Evolutionary conservation across 805 yeast species (phyloP).

Genomic region (Suhomyces prunicola): DNA sequence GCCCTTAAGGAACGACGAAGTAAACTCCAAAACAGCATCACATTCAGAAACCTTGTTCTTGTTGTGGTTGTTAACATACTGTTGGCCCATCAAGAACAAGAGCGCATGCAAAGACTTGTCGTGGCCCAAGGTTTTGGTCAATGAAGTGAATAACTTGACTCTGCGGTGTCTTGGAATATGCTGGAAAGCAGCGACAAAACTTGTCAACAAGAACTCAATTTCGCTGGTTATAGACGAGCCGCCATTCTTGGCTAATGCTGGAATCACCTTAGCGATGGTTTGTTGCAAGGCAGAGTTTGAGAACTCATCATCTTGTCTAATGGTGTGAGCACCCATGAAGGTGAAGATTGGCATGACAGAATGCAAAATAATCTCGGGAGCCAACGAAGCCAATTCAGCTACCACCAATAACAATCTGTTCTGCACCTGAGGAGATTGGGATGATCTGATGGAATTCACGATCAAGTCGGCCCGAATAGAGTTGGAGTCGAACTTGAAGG

Average conservation of each 20-base stretch:
- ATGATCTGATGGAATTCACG: conserved; percentile 85
- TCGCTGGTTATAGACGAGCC: conserved; percentile 49
- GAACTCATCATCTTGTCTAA: conserved; percentile 95
- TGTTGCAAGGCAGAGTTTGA: conserved; percentile 90
- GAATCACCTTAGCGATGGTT: conserved; percentile 84
- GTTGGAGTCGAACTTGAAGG: conserved; percentile 51
- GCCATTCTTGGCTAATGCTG: conserved; percentile 64
- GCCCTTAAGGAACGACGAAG: conserved; percentile 62
- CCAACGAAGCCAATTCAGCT: conserved; percentile 80
- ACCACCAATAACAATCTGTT: conserved; percentile 81
- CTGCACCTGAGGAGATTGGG: conserved; percentile 92
- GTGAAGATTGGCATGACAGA: conserved; percentile 99
- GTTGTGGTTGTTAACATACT: conserved; percentile 48
- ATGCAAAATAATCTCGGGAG: conserved; percentile 89
- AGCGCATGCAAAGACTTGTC: conserved; percentile 65
- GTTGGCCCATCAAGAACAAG: conserved; percentile 76
- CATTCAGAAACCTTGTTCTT: conserved; percentile 66
- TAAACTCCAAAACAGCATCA: conserved; percentile 66
- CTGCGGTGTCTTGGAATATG: conserved; percentile 97
- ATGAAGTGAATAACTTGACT: conserved; percentile 74
- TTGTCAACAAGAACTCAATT: conserved; percentile 77
- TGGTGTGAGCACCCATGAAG: conserved; percentile 97
- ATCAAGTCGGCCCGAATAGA: conserved; percentile 83
- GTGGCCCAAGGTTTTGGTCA: conserved; percentile 73
- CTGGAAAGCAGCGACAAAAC: conserved; percentile 90